A percentile compares a stretch with the other conserved stretches of the same genome.
phyloP scores from a whole-genome alignment of 257 asterid species.

The Mitragyna speciosa region DNA sequence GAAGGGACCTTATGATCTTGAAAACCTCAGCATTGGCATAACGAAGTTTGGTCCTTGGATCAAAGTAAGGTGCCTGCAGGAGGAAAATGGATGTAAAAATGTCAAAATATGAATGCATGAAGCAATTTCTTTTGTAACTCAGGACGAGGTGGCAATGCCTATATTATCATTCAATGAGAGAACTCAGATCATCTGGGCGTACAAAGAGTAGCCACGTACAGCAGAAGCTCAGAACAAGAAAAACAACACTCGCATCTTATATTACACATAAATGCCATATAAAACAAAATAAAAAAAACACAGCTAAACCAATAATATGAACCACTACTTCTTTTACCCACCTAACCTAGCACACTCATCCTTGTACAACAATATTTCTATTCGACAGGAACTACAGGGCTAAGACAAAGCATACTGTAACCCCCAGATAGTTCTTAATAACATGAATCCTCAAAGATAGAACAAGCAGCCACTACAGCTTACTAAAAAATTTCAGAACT shows the following conservation, averaged over 20 bases:
- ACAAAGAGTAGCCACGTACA: too few species aligned
- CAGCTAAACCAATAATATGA: too few species aligned
- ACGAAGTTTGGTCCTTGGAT: slow-evolving; percentile 94
- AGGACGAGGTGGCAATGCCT: not conserved
- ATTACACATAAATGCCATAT: too few species aligned
- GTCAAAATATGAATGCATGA: not conserved
- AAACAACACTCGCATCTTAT: too few species aligned
- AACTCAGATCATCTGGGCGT: too few species aligned
- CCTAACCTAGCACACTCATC: not conserved
- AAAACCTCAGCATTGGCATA: slow-evolving; percentile 84
- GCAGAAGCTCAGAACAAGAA: too few species aligned
- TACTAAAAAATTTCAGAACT: too few species aligned
- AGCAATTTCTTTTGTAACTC: not conserved
- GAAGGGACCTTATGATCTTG: slow-evolving; percentile 78
- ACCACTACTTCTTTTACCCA: not conserved
- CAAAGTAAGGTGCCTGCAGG: slow-evolving; percentile 85
- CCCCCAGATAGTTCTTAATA: not conserved
- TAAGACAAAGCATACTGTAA: not conserved
- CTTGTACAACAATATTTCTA: not conserved
- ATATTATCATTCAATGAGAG: too few species aligned
- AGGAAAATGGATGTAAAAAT: not conserved
- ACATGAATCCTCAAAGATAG: not conserved
- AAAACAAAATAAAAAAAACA: too few species aligned
- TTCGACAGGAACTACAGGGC: not conserved
- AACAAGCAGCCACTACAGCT: too few species aligned